phyloP scores from a whole-genome alignment of 345 rosid species.

The Salix exigua region DNA sequence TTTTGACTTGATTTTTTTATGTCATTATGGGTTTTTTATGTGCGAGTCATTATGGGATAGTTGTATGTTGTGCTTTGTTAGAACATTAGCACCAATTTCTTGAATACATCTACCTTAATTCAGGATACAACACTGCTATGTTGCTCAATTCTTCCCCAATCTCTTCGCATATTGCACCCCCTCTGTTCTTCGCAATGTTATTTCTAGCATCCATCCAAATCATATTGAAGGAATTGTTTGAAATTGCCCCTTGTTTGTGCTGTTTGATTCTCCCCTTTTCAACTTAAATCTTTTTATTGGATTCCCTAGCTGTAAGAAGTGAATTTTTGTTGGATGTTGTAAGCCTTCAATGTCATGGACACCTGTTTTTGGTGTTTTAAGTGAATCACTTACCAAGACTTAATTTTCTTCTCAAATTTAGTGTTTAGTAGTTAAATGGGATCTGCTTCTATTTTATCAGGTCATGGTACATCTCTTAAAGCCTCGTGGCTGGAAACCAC shows the following conservation, averaged over 20 bases:
- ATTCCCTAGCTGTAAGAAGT: conserved; percentile 10
- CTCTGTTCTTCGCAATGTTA: background rate
- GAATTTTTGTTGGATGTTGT: conserved; percentile 18
- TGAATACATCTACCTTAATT: background rate
- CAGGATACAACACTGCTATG: background rate
- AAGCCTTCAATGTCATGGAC: background rate
- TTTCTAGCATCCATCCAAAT: background rate
- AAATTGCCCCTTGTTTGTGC: background rate
- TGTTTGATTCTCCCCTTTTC: background rate
- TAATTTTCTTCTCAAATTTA: background rate
- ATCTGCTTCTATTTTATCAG: conserved; percentile 27
- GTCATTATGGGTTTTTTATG: background rate
- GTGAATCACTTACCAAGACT: conserved; percentile 6
- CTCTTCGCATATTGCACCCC: background rate
- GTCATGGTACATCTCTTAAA: conserved; percentile 82
- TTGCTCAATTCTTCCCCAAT: background rate
- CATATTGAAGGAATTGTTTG: background rate
- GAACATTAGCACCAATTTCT: background rate
- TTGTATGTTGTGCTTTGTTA: background rate
- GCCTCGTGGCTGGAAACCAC: conserved; percentile 99
- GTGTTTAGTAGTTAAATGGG: background rate
- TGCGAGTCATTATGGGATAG: background rate
- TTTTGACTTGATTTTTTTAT: background rate
- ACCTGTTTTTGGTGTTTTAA: background rate
- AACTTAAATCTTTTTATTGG: conserved; percentile 2